A percentile compares a stretch with the other conserved stretches of the same genome.
Evolutionary conservation across 2,329 filamentous ascomycete species (phyloP).

Genomic region (Monilinia aucupariae): DNA sequence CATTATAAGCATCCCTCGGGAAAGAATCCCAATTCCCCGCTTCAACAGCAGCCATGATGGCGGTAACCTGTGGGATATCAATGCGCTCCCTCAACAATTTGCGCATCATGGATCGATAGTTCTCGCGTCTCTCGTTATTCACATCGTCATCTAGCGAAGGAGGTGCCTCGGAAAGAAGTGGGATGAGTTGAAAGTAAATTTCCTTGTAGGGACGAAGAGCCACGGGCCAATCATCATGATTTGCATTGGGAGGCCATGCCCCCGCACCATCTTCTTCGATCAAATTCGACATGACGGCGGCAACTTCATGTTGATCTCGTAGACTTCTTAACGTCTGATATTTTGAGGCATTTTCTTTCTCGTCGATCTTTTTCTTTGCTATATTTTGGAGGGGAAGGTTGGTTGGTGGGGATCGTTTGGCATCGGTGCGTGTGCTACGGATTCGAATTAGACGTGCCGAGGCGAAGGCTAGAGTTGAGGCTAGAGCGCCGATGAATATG

Average conservation of each 20-base stretch:
- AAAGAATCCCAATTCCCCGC: slow-evolving; percentile 1
- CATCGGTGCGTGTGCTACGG: not conserved
- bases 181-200: slow-evolving; percentile 9
- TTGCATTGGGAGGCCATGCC: slow-evolving; percentile 12
- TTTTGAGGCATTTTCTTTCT: slow-evolving; percentile 7
- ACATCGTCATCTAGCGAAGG: slow-evolving; percentile 1
- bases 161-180: not conserved
- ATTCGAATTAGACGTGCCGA: not conserved
- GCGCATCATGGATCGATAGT: slow-evolving; percentile 4
- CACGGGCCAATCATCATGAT: slow-evolving; percentile 5
- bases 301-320: slow-evolving; percentile 6
- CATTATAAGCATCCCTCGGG: slow-evolving; percentile 13
- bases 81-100: not conserved
- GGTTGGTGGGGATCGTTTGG: not conserved
- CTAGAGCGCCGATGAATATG: not conserved
- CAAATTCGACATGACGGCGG: not conserved
- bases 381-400: not conserved
- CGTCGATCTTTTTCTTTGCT: not conserved
- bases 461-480: not conserved
- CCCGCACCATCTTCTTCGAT: slow-evolving; percentile 14
- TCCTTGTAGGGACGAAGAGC: slow-evolving; percentile 5
- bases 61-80: not conserved
- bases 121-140: slow-evolving; percentile 7
- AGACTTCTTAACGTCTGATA: slow-evolving; percentile 4
- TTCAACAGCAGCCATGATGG: not conserved